phyloP scores from a whole-genome alignment of 1,284 basidiomycete species.

The Rhodofomes roseus region DNA sequence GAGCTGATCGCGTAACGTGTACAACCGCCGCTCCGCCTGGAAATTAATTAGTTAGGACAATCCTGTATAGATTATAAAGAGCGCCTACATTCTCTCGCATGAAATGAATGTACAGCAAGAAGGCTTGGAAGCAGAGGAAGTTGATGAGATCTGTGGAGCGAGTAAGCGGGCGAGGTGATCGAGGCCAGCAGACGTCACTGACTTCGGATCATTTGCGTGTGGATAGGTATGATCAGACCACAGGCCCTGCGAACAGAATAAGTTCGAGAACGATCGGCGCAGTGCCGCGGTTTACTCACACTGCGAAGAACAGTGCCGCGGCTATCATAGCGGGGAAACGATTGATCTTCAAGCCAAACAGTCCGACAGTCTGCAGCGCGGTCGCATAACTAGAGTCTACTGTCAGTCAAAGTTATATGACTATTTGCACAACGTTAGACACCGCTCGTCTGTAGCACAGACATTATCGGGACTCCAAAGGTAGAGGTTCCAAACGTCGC shows the following conservation, averaged over 20 bases:
- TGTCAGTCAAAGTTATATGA: neutral
- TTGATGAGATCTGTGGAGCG: slow-evolving; percentile 52
- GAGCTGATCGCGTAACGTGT: slow-evolving; percentile 64
- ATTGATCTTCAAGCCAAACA: slow-evolving; percentile 73
- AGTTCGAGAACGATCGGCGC: neutral
- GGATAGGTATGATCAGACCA: slow-evolving; percentile 50
- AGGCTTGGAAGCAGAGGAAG: slow-evolving; percentile 60
- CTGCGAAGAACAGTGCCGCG: slow-evolving; percentile 52
- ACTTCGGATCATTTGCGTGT: slow-evolving; percentile 53
- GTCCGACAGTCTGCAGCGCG: slow-evolving; percentile 70
- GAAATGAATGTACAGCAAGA: slow-evolving; percentile 54
- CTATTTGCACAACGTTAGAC: too few relatives aligned
- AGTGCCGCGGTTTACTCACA: too few relatives aligned
- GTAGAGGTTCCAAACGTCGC: too few relatives aligned
- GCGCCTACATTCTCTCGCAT: slow-evolving; percentile 44
- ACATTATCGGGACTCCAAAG: too few relatives aligned
- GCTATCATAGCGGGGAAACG: slow-evolving; percentile 64
- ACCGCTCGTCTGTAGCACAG: too few relatives aligned
- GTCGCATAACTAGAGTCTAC: slow-evolving; percentile 37
- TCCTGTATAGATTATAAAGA: neutral
- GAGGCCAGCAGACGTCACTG: slow-evolving; percentile 18
- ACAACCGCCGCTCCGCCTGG: slow-evolving; percentile 56
- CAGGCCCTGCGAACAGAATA: slow-evolving; percentile 37
- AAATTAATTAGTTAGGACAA: neutral
- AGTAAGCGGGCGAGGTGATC: neutral